Percentiles rank a stretch among this genome's conserved stretches.
Conservation (phyloP, 192 early-diverging fungal species). For the Rhizophagus sp. region DNA sequence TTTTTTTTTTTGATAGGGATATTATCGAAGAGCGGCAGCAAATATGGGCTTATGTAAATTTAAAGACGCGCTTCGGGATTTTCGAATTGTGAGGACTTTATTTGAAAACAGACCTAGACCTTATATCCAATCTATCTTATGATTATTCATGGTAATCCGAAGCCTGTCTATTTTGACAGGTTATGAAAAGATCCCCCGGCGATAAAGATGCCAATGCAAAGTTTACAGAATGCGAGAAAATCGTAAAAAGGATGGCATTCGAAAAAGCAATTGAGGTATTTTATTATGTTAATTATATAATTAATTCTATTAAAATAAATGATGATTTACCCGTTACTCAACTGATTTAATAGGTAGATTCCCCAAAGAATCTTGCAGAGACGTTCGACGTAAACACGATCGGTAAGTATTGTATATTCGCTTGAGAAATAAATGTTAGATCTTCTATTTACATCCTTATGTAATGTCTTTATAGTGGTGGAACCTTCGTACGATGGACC, state of each 20-base stretch:
- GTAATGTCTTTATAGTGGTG: constrained; percentile 35
- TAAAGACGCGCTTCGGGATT: constrained; percentile 80
- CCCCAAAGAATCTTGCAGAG: constrained; percentile 49
- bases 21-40: constrained; percentile 91
- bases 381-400: constrained; percentile 58
- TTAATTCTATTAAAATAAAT: not conserved
- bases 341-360: constrained; percentile 30
- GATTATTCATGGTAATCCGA: constrained; percentile 24
- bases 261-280: constrained; percentile 89
- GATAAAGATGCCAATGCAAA: constrained; percentile 81
- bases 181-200: constrained; percentile 72
- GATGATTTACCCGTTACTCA: not conserved
- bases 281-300: not conserved
- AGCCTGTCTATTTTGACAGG: constrained; percentile 38
- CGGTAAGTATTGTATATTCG: constrained; percentile 43
- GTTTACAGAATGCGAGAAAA: constrained; percentile 88
- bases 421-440: not conserved
- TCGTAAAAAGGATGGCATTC: constrained; percentile 82
- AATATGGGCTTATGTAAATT: constrained; percentile 85
- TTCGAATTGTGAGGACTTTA: constrained; percentile 51
- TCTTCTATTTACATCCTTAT: not conserved
- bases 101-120: constrained; percentile 4
- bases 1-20: constrained; percentile 58
- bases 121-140: not conserved
- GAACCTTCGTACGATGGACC: constrained; percentile 86